Base-by-base conservation (phyloP, 1,139 yeast species). In the Yamadazyma mexicana region DNA sequence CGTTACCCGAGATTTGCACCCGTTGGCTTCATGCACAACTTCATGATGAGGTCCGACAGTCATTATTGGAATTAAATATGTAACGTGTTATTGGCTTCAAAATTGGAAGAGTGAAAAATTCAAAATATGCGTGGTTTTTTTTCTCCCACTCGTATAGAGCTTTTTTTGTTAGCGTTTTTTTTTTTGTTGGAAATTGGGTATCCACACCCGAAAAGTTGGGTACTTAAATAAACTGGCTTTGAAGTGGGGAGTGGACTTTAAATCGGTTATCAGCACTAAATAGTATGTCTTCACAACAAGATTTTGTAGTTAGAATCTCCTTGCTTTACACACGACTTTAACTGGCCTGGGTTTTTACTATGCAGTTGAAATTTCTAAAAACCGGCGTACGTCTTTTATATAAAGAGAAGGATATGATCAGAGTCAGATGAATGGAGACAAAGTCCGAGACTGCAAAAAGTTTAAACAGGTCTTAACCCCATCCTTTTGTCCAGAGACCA, bases 1-100 rank as follows among this genome's bases (percentile, higher is more conserved):
- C 37, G 95, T 84, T 37, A 70, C 75, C 56, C 81, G 80, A 35
- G 81, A 73, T 43, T 61, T 61, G 42, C 83, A 77, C 47, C 77
- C 71, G 61, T 84, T 83, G 46, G 96, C 95, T 67, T 88, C 96
- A 59, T 86, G 94, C 41, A 87, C 96, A 42, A 81, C 80, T 47
- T 61, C 51, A 53, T 69, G 77, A 33, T 40, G 44, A 10, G 42
- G 29, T n/a, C 16, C 16, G 18, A 15, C 14, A n/a, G 31, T 40
- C 47, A 45, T 43, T 5, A 14, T 26, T 16, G 17, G n/a, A 11
- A 16, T n/a, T 23, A 34, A 12, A 29, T 15, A 16, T 5, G 14
- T n/a, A n/a, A n/a, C n/a, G n/a, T n/a, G n/a, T n/a, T n/a, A n/a
- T n/a, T n/a, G n/a, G n/a, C n/a, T n/a, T n/a, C n/a, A n/a, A n/a